Evolutionary conservation across 1,139 yeast species (phyloP).

Genomic region (Zygoascus sp.): DNA sequence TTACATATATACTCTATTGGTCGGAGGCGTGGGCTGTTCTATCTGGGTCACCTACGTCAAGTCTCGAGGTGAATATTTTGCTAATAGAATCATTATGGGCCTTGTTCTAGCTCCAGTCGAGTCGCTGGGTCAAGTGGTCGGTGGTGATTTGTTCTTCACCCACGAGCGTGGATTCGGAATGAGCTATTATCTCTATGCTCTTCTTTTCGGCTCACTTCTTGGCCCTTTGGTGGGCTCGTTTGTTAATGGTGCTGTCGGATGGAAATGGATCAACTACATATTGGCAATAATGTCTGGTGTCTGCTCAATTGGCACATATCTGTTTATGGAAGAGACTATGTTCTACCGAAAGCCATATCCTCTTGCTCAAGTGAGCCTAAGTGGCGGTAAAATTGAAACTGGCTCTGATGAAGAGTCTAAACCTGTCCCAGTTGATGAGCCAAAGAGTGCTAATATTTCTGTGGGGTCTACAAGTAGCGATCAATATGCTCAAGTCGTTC

Average conservation of each 20-base stretch:
- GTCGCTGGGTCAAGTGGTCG: slow-evolving; percentile 47
- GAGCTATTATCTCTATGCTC: slow-evolving; percentile 70
- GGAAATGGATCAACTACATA: slow-evolving; percentile 80
- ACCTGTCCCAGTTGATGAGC: neutral
- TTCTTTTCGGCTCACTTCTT: slow-evolving; percentile 69
- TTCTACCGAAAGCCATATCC: slow-evolving; percentile 46
- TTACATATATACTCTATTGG: slow-evolving; percentile 34
- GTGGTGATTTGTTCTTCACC: slow-evolving; percentile 48
- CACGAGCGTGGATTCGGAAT: slow-evolving; percentile 75
- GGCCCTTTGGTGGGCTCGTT: slow-evolving; percentile 77
- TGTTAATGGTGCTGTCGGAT: slow-evolving; percentile 52
- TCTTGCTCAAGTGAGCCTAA: neutral
- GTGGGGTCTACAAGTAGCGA: neutral
- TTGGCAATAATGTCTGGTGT: slow-evolving; percentile 65
- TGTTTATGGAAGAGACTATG: slow-evolving; percentile 67
- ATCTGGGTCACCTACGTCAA: slow-evolving; percentile 31
- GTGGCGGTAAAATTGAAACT: slow-evolving; percentile 13
- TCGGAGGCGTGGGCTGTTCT: slow-evolving; percentile 27
- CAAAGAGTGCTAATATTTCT: neutral
- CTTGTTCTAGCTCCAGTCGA: slow-evolving; percentile 52
- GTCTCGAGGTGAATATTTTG: slow-evolving; percentile 35
- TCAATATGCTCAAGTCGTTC: neutral
- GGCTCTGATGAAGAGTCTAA: neutral
- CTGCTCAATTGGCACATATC: slow-evolving; percentile 50
- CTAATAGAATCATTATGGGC: slow-evolving; percentile 43